Conservation (phyloP, 2,329 filamentous ascomycete species). For the Alternaria arbusti region DNA sequence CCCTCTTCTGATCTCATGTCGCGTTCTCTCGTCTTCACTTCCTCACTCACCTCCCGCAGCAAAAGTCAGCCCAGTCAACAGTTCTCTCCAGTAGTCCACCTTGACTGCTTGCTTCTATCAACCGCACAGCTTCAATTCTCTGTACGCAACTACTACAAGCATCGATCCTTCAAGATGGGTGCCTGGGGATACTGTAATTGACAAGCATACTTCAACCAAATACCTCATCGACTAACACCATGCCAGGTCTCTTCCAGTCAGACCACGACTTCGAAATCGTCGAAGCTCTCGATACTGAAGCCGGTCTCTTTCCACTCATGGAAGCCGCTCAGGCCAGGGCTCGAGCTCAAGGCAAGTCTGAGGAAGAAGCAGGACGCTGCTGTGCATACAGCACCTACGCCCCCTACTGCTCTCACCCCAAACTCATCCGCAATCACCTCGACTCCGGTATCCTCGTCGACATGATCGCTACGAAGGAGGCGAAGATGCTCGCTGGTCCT, state of each 20-base stretch:
- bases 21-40: background rate
- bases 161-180: conserved; percentile 15
- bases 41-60: background rate
- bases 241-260: conserved; percentile 27
- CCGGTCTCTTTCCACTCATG: conserved; percentile 19
- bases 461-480: conserved; percentile 17
- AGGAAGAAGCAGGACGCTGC: conserved; percentile 1
- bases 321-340: conserved; percentile 13
- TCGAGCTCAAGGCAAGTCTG: conserved; percentile 16
- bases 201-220: background rate
- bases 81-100: background rate
- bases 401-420: conserved; percentile 12
- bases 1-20: background rate
- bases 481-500: conserved; percentile 13
- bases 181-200: conserved; percentile 21
- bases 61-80: background rate
- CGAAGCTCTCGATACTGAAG: conserved; percentile 14
- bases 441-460: conserved; percentile 21
- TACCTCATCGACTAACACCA: background rate
- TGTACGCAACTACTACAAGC: too few species aligned
- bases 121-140: too few species aligned
- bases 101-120: background rate
- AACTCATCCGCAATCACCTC: conserved; percentile 25
- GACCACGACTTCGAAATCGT: conserved; percentile 28
- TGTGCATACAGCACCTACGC: conserved; percentile 18